A percentile compares a stretch with the other conserved stretches of the same genome.
phyloP scores from a whole-genome alignment of 164 flowering plant genomes.

The Stephania cephalantha region DNA sequence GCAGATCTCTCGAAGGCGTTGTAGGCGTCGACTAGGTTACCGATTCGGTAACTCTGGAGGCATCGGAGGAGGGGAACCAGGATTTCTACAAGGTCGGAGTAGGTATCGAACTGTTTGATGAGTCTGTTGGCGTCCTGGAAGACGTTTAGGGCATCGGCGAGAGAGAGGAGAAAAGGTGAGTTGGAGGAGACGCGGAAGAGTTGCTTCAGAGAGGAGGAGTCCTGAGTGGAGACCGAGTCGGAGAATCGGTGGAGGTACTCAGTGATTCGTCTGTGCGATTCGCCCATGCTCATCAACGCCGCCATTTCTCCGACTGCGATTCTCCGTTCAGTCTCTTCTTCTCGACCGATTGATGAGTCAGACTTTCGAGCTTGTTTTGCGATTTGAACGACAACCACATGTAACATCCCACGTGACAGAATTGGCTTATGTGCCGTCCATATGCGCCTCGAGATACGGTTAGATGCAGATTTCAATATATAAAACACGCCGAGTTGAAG shows the following conservation, averaged over 20 bases:
- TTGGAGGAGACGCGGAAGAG: slow-evolving; percentile 75
- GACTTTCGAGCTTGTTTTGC: no score
- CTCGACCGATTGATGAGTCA: no score
- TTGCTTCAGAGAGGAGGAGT: slow-evolving; percentile 53
- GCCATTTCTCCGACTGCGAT: no score
- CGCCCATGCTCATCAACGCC: slow-evolving; percentile 93
- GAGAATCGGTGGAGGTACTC: slow-evolving; percentile 74
- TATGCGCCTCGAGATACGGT: no score
- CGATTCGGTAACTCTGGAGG: slow-evolving; percentile 54
- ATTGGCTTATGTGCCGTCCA: no score
- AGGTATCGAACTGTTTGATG: slow-evolving; percentile 60
- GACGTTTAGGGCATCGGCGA: slow-evolving; percentile 77
- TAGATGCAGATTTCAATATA: no score
- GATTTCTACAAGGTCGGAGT: slow-evolving; percentile 61
- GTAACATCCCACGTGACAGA: no score
- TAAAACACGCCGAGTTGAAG: no score
- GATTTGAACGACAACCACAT: no score
- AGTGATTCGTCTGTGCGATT: slow-evolving; percentile 74
- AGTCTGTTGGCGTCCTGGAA: slow-evolving; percentile 77
- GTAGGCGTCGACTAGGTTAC: slow-evolving; percentile 62
- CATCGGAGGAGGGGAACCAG: slow-evolving; percentile 51
- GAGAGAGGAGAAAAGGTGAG: slow-evolving; percentile 50
- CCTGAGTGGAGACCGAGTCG: slow-evolving; percentile 67
- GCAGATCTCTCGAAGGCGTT: slow-evolving; percentile 77
- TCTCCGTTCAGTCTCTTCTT: no score